Conservation (phyloP, 2,329 filamentous ascomycete species). For the Diaporthe sp. region DNA sequence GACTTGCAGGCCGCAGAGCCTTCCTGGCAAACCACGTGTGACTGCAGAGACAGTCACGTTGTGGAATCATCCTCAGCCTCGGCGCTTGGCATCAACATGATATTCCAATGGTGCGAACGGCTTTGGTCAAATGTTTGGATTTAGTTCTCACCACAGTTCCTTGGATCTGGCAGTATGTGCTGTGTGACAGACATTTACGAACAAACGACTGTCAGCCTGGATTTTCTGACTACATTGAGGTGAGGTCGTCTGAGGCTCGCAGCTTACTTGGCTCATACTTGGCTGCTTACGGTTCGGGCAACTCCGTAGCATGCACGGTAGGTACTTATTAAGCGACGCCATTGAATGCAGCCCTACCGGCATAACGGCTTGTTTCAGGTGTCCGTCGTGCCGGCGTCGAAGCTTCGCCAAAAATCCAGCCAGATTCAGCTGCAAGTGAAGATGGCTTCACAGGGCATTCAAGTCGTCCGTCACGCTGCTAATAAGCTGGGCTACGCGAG, state of each 20-base stretch:
- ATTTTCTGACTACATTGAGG: neutral
- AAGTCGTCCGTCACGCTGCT: neutral
- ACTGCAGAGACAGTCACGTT: slow-evolving; percentile 1
- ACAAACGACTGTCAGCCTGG: too few relatives aligned
- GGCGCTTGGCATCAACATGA: neutral
- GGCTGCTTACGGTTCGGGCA: slow-evolving; percentile 23
- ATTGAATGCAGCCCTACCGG: slow-evolving; percentile 22
- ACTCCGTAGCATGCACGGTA: neutral
- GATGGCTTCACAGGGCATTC: neutral
- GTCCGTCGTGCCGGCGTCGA: neutral
- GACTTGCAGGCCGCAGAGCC: neutral
- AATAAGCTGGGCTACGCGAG: neutral
- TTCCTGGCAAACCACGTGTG: slow-evolving; percentile 24
- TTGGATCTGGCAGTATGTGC: neutral
- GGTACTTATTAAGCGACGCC: slow-evolving; percentile 3
- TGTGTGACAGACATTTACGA: neutral
- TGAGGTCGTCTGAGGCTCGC: slow-evolving; percentile 19
- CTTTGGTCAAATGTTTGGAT: too few relatives aligned
- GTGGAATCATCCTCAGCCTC: neutral
- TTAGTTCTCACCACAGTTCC: neutral
- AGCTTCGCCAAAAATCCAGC: neutral
- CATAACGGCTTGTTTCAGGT: slow-evolving; percentile 28
- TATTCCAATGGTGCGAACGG: neutral
- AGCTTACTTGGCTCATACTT: slow-evolving; percentile 17
- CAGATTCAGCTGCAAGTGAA: neutral